phyloP scores from a whole-genome alignment of 2,329 filamentous ascomycete species.

The Dactylonectria estremocensis region DNA sequence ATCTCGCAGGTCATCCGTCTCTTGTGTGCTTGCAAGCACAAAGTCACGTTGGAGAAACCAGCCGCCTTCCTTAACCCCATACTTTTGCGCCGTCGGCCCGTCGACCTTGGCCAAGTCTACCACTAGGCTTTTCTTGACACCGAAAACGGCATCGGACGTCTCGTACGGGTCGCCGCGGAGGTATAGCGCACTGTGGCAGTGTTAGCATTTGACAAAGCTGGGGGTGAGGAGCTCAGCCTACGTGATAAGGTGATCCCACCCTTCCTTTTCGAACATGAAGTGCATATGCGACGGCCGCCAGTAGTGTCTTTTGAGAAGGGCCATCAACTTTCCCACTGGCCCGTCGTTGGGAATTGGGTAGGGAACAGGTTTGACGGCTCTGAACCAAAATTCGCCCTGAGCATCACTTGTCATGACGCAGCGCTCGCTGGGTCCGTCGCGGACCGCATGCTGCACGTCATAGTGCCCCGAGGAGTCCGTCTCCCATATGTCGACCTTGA shows the following conservation, averaged over 20 bases:
- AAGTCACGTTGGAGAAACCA: constrained; percentile 9
- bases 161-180: constrained; percentile 85
- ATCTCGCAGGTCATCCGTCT: constrained; percentile 6
- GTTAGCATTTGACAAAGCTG: not conserved
- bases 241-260: constrained; percentile 24
- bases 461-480: constrained; percentile 83
- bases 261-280: constrained; percentile 80
- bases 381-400: constrained; percentile 77
- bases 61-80: constrained; percentile 1
- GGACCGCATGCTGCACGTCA: constrained; percentile 79
- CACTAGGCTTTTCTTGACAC: constrained; percentile 84
- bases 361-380: constrained; percentile 85
- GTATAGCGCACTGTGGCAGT: constrained; percentile 77
- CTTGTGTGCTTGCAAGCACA: constrained; percentile 16
- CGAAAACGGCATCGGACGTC: constrained; percentile 87
- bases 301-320: constrained; percentile 76
- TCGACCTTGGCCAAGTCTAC: constrained; percentile 65
- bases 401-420: constrained; percentile 47
- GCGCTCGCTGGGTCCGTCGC: constrained; percentile 58
- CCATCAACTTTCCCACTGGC: constrained; percentile 82
- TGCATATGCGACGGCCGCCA: constrained; percentile 86
- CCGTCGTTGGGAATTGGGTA: constrained; percentile 90
- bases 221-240: not conserved
- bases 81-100: not conserved
- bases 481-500: constrained; percentile 85